A percentile compares a stretch with the other conserved stretches of the same genome.
Conservation (phyloP, 768 basidiomycete genomes). For the Termitomyces sp. region DNA sequence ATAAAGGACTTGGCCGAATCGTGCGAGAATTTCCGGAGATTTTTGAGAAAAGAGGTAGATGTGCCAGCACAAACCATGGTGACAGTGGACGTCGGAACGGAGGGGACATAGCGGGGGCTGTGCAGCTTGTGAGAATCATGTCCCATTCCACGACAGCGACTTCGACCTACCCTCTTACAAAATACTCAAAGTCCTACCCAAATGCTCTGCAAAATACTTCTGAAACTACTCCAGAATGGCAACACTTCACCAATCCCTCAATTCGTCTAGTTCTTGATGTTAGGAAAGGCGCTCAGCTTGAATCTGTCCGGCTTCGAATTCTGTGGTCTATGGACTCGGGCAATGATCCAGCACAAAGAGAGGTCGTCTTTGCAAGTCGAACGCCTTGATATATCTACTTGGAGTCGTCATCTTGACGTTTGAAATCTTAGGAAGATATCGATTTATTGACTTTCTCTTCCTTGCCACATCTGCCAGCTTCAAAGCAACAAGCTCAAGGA, state of each 20-base stretch:
- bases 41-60: constrained; percentile 11
- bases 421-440: constrained; percentile 60
- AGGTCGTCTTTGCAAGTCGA: constrained; percentile 61
- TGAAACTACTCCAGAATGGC: constrained; percentile 52
- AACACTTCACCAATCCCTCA: constrained; percentile 69
- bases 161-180: constrained; percentile 47
- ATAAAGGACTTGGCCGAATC: constrained; percentile 54
- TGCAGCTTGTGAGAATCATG: constrained; percentile 20
- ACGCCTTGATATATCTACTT: constrained; percentile 1
- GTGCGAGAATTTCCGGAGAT: constrained; percentile 30
- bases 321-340: constrained; percentile 50
- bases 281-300: constrained; percentile 46
- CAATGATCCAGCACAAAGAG: constrained; percentile 35
- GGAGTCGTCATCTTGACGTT: not conserved
- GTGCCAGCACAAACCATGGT: constrained; percentile 7
- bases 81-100: not conserved
- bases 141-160: constrained; percentile 55
- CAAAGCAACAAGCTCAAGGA: constrained; percentile 35
- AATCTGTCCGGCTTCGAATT: constrained; percentile 61
- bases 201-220: constrained; percentile 15
- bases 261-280: constrained; percentile 60
- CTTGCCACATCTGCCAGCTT: constrained; percentile 21
- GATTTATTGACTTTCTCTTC: constrained; percentile 67
- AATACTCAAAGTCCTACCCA: constrained; percentile 67
- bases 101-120: constrained; percentile 7